Evolutionary conservation across 2,329 filamentous ascomycete species (phyloP), one percentile per base, ranked within the genome.

Genomic region (Kalaharituber pfeilii): DNA sequence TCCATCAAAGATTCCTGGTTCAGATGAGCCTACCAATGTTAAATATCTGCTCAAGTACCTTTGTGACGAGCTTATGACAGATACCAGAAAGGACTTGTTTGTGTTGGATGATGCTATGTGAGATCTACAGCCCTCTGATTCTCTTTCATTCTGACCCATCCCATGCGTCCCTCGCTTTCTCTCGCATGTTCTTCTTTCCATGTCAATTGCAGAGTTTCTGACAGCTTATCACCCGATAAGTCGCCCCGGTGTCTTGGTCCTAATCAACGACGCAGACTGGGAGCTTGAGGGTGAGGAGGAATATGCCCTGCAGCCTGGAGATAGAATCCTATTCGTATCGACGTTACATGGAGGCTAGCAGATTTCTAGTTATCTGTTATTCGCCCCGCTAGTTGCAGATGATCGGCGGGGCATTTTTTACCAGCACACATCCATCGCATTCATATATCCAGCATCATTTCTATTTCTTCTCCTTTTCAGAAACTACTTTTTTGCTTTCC

Each of bases 261-360:
- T 98, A 55, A 94, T 98, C 68, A 98, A 98, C 67, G 91, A 98
- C 64, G 86, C 87, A 25, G 91, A 98, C 68, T 98, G 91, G 91
- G 91, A 96, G 69, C 77, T 98, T 11, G 91, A 96, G 69, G 91
- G 88, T 18, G 89, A 96, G 69, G 87, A 91, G 66, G 76, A 80
- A 61, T 96, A 96, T 66, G 81, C 87, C 69, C 71, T 98, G 55
- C 80, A 89, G 69, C 69, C 73, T 58, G 77, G 80, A 56, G 91
- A 98, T 71, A n/a, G n/a, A n/a, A 84, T 98, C 62, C 74, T 96
- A 61, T 98, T 98, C 70, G 88, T 98, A 58, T 95, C 88, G 57
- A 98, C 91, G 18, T 73, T 98, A 58, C 91, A 98, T 68, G 91
- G 91, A 55, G 91, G 91, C 57, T 96, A 77, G 25, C 20, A n/a